Conservation (phyloP, 768 basidiomycete species). For the Mycena polygramma region DNA sequence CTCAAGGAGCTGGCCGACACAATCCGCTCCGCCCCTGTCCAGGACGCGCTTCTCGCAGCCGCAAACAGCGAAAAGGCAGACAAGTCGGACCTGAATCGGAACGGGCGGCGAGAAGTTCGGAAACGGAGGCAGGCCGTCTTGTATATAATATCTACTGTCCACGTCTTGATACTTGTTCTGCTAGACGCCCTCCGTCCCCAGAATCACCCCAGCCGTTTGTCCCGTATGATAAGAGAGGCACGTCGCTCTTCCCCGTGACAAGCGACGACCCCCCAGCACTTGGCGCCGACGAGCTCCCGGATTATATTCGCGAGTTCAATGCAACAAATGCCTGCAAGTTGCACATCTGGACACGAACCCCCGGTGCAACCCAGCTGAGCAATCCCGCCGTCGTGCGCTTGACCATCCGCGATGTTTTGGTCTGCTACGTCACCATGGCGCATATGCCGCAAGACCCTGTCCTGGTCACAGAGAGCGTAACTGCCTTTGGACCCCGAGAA, state of each 20-base stretch:
- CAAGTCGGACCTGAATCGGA: slow-evolving; percentile 59
- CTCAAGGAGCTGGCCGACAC: slow-evolving; percentile 62
- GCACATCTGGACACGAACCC: slow-evolving; percentile 64
- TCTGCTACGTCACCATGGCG: slow-evolving; percentile 70
- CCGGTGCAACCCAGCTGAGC: slow-evolving; percentile 34
- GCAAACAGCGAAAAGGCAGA: slow-evolving; percentile 68
- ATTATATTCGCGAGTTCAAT: slow-evolving; percentile 74
- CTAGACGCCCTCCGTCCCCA: slow-evolving; percentile 66
- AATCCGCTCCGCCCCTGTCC: slow-evolving; percentile 64
- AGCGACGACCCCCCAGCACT: slow-evolving; percentile 56
- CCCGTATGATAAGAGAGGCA: slow-evolving; percentile 54
- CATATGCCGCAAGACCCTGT: slow-evolving; percentile 48
- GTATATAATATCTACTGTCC: background rate
- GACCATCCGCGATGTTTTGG: slow-evolving; percentile 73
- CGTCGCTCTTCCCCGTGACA: slow-evolving; percentile 57
- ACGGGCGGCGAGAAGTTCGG: slow-evolving; percentile 62
- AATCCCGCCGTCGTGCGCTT: slow-evolving; percentile 66
- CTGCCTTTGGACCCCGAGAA: slow-evolving; percentile 83
- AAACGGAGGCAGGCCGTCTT: slow-evolving; percentile 66
- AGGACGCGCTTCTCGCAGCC: slow-evolving; percentile 70
- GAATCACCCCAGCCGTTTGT: slow-evolving; percentile 73
- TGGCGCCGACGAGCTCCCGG: slow-evolving; percentile 58
- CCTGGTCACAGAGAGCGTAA: slow-evolving; percentile 70
- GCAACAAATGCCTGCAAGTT: slow-evolving; percentile 56
- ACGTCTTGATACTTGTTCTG: slow-evolving; percentile 15